Evolutionary conservation across 192 early-diverging fungal genomes (phyloP), one percentile per base, ranked within the genome.

Genomic region (Backusella macrospora): DNA sequence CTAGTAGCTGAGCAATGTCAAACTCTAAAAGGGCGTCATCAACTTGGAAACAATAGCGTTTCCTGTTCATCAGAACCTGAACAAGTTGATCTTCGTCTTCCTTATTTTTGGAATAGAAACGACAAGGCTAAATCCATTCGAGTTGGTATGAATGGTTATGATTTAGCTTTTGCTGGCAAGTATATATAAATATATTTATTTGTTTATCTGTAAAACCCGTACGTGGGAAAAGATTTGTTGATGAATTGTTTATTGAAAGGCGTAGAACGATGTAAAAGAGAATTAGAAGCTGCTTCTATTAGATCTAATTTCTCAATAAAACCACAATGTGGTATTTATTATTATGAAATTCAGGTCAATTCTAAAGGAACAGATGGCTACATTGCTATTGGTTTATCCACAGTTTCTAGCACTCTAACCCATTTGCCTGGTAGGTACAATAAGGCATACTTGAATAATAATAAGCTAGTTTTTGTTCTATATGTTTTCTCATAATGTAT

Each of bases 351-450:
- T 10, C 65, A 83, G 6, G 86, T 99, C 71, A 85, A 94, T 43
- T 90, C 85, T 79, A 96, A 97, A 80, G 98, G 97, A 39, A 79
- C 89, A 40, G 87, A 94, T 76, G 98, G 97, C 59, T 96, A 91
- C 70, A 97, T 99, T 78, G 96, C 95, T 8, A 84, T 99, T 48
- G 98, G 98, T n/a, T 85, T 98, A 40, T 88, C 89, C 55, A 84
- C 76, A n/a, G 47, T 80, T 13, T 76, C 65, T 8, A 86, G 92
- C 6, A 55, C 74, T 13, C 52, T 90, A 59, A 81, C 86, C 38
- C 84, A 95, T 69, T 83, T 98, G 52, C 97, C 98, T 37, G 98
- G 94, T 93, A 85, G 62, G 70, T 39, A 10, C 26, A 23, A 26
- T 59, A 26, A 59, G 2, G 29, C 26, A 23, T 29, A 18, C 13